Evolutionary conservation across 2,329 filamentous ascomycete species (phyloP).

Genomic region (Colletotrichum eremochloae): DNA sequence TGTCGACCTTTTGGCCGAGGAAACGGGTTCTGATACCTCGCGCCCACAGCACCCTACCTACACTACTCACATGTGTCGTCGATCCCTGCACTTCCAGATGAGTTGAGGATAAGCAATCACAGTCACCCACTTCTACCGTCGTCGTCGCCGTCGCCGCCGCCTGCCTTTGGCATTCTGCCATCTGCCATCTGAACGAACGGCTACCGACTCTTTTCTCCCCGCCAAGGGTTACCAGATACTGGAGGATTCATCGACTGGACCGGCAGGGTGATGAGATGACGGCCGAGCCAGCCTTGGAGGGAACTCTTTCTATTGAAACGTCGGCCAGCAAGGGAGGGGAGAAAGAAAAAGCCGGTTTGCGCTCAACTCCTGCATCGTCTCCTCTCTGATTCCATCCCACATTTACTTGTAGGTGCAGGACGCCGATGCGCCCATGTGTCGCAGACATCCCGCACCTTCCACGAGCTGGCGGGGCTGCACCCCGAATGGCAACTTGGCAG

Average conservation of each 20-base stretch:
- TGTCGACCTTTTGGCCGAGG: conserved; percentile 17
- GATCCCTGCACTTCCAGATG: background rate
- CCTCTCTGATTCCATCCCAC: conserved; percentile 25
- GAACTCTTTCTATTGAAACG: background rate
- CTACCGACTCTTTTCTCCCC: background rate
- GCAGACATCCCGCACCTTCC: conserved; percentile 35
- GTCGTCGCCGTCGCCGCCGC: too few species aligned
- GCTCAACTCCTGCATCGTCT: conserved; percentile 10
- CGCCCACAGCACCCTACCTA: conserved; percentile 1
- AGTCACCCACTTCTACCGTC: too few species aligned
- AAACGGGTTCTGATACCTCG: conserved; percentile 5
- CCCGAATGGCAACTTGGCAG: conserved; percentile 11
- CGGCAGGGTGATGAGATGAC: conserved; percentile 9
- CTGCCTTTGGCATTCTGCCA: background rate
- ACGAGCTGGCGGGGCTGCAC: conserved; percentile 34
- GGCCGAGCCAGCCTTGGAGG: background rate
- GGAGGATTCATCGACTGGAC: background rate
- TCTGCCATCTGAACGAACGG: background rate
- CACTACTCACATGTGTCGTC: background rate
- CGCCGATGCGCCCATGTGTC: conserved; percentile 4
- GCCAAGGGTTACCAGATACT: background rate
- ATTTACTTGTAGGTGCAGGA: background rate
- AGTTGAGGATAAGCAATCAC: background rate
- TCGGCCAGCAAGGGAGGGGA: background rate
- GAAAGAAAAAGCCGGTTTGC: background rate